Evolutionary conservation across 2,329 filamentous ascomycete genomes (phyloP).

Genomic region (Dendrostoma leiphaemia): DNA sequence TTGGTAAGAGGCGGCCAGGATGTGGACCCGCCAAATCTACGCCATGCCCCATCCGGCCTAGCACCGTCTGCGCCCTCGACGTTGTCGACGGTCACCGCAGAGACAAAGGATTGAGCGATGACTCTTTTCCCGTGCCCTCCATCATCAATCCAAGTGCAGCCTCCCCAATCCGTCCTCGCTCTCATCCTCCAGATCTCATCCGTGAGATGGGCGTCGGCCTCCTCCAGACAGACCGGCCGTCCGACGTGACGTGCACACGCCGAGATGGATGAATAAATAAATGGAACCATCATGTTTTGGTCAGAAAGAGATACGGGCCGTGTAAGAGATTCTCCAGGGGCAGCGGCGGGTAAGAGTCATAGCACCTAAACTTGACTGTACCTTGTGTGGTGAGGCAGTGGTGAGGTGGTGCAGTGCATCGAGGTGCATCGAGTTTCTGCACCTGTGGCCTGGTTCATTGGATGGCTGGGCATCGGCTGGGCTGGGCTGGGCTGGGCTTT

Average conservation of each 20-base stretch:
- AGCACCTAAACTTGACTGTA: neutral
- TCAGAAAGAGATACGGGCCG: neutral
- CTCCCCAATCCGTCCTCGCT: neutral
- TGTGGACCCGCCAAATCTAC: too few species aligned
- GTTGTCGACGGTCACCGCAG: too few species aligned
- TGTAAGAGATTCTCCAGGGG: conserved; percentile 5
- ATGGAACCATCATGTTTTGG: neutral
- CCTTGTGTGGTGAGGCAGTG: neutral
- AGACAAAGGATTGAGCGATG: neutral
- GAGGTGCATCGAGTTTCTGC: too few species aligned
- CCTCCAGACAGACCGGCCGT: neutral
- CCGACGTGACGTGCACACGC: neutral
- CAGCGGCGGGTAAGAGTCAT: conserved; percentile 2
- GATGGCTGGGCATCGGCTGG: too few species aligned
- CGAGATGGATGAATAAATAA: neutral
- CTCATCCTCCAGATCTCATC: too few species aligned
- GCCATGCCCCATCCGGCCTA: too few species aligned
- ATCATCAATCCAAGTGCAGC: neutral
- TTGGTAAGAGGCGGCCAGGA: too few species aligned
- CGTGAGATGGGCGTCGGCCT: neutral
- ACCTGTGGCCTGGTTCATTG: neutral
- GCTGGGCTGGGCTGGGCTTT: too few species aligned
- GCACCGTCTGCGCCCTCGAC: too few species aligned
- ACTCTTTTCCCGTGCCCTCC: neutral
- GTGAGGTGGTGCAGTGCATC: neutral